phyloP scores from a whole-genome alignment of 108 stramenopile species.

The Fragilaria radians region DNA sequence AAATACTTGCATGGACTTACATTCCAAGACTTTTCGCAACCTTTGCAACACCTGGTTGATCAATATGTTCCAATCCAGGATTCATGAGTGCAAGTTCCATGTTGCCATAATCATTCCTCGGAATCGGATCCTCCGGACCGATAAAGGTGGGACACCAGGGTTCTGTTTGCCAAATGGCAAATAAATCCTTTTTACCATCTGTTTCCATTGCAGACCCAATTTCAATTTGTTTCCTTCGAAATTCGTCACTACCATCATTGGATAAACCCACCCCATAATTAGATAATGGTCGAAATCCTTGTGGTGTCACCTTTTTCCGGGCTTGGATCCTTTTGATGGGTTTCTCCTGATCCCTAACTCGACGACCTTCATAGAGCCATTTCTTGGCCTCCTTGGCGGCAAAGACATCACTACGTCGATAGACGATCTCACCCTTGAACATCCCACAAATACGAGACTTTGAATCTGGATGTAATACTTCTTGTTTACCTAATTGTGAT shows the following conservation, averaged over 20 bases:
- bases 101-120: conserved; percentile 72
- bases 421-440: conserved; percentile 84
- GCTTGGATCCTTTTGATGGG: conserved; percentile 65
- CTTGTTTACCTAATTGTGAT: conserved; percentile 52
- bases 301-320: conserved; percentile 31
- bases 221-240: conserved; percentile 8
- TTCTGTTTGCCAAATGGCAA: conserved; percentile 79
- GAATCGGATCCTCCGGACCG: conserved; percentile 63
- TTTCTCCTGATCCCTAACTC: conserved; percentile 50
- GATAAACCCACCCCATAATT: conserved; percentile 51
- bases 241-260: conserved; percentile 40
- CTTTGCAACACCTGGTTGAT: conserved; percentile 36
- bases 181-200: conserved; percentile 44
- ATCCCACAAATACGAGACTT: conserved; percentile 63
- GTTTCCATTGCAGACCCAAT: conserved; percentile 33
- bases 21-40: conserved; percentile 71
- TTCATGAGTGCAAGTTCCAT: conserved; percentile 74
- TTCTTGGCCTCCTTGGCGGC: conserved; percentile 51
- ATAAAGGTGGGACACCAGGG: conserved; percentile 56
- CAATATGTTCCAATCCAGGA: conserved; percentile 79
- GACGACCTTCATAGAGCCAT: conserved; percentile 79
- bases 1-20: too few species aligned
- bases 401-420: conserved; percentile 60
- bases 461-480: conserved; percentile 75
- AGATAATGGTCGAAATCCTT: conserved; percentile 52